Percentiles rank a stretch among this genome's conserved stretches.
phyloP scores from a whole-genome alignment of 2,329 filamentous ascomycete genomes.

The Pseudogymnoascus sp. region DNA sequence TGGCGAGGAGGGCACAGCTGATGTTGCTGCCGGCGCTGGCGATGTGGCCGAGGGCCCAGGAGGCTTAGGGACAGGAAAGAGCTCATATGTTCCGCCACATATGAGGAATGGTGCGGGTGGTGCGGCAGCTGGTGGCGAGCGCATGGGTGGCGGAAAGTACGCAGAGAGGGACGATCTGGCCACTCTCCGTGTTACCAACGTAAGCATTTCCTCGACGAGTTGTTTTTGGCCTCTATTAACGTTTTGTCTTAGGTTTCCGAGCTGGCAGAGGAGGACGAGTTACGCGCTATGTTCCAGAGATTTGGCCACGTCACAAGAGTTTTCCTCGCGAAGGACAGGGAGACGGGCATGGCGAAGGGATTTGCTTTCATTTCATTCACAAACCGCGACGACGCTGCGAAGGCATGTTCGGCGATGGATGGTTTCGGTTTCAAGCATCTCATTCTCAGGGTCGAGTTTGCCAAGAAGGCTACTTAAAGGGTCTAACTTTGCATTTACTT shows the following conservation, averaged over 20 bases:
- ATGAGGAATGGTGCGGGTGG: conserved; percentile 61
- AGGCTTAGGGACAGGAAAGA: conserved; percentile 55
- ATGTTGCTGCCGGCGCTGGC: conserved; percentile 44
- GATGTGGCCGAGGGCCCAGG: conserved; percentile 40
- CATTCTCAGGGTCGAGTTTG: conserved; percentile 80
- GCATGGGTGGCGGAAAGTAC: conserved; percentile 73
- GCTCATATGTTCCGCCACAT: conserved; percentile 90
- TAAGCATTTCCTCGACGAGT: conserved; percentile 40
- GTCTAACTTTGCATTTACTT: conserved; percentile 7
- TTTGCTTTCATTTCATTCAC: conserved; percentile 98
- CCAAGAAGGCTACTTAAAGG: conserved; percentile 53
- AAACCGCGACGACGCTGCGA: conserved; percentile 79
- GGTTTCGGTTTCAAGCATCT: conserved; percentile 85
- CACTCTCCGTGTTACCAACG: conserved; percentile 94
- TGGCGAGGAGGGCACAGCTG: conserved; percentile 47
- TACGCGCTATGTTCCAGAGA: conserved; percentile 96
- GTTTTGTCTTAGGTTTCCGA: conserved; percentile 64
- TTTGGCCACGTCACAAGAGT: conserved; percentile 95
- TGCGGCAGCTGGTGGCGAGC: conserved; percentile 56
- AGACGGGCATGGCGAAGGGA: conserved; percentile 92
- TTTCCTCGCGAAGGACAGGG: conserved; percentile 95
- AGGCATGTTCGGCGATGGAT: conserved; percentile 96
- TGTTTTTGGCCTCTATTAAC: conserved; percentile 14
- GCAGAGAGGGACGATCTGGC: conserved; percentile 94
- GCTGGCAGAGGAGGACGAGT: conserved; percentile 89